A percentile compares a stretch with the other conserved stretches of the same genome.
phyloP scores from a whole-genome alignment of 2,329 filamentous ascomycete species.

The Xylogone sp. region DNA sequence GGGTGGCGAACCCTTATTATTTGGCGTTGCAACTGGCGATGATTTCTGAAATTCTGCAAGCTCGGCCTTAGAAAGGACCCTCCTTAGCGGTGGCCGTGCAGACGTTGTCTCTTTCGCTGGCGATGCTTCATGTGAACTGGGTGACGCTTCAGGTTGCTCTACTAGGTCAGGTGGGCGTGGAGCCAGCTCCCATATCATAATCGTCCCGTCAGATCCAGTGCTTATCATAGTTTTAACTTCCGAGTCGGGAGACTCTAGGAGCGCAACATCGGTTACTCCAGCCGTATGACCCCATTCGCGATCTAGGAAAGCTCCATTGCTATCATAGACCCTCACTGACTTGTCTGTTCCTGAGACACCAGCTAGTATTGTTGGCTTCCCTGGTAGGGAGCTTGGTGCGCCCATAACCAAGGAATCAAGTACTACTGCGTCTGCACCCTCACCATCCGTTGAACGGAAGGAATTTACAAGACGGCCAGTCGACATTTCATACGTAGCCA shows the following conservation, averaged over 20 bases:
- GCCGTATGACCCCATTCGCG: slow-evolving; percentile 96
- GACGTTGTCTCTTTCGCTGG: slow-evolving; percentile 46
- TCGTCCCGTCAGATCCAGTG: slow-evolving; percentile 74
- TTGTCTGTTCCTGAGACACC: slow-evolving; percentile 96
- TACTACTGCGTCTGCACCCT: slow-evolving; percentile 76
- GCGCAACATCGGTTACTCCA: slow-evolving; percentile 78
- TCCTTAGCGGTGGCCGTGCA: slow-evolving; percentile 70
- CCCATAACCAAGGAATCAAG: slow-evolving; percentile 73
- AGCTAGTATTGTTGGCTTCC: slow-evolving; percentile 63
- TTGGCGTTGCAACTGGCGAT: slow-evolving; percentile 31
- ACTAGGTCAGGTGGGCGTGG: slow-evolving; percentile 14
- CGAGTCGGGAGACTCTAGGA: slow-evolving; percentile 57
- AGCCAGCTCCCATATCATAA: slow-evolving; percentile 65
- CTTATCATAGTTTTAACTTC: slow-evolving; percentile 61
- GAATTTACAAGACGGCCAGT: slow-evolving; percentile 66
- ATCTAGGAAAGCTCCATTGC: slow-evolving; percentile 72
- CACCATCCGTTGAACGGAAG: slow-evolving; percentile 82
- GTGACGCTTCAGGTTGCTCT: slow-evolving; percentile 14
- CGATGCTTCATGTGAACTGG: slow-evolving; percentile 18
- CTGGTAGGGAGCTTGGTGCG: slow-evolving; percentile 47
- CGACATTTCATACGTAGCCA: slow-evolving; percentile 58
- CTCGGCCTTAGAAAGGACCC: slow-evolving; percentile 83
- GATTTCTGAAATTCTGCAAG: slow-evolving; percentile 72
- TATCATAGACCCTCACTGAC: slow-evolving; percentile 87
- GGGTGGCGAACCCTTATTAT: slow-evolving; percentile 52